Base-by-base conservation (phyloP, 2,329 filamentous ascomycete genomes). In the Penicillium sp. region DNA sequence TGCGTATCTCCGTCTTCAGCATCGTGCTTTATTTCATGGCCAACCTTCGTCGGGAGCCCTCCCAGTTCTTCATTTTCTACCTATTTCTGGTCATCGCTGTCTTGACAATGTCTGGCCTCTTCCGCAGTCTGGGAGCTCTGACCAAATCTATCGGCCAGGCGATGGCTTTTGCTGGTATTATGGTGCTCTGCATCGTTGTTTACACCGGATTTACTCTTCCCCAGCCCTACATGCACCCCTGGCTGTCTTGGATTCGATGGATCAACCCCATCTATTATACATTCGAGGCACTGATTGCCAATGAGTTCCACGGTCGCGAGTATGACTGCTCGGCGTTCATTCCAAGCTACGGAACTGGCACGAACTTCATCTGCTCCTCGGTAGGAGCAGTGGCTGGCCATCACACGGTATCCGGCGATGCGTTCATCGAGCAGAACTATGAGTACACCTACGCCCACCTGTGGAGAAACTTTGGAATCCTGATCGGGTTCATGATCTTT, bases 1-100 rank as follows among this genome's bases (percentile, higher is more conserved):
- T 68, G 18, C 89, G 88, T 57, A 71, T 80, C 1, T 77, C 91
- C 50, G 69, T 80, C 3, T 94, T 94, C 75, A 91, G 94, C 63
- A 46, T 89, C 22, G 77, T 81, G 3, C 68, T 95, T 2, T 95
- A 95, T 71, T 95, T 95, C 69, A 83, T 95, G 79, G 84, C 86
- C 0, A 86, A 89, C 49, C 74, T 96, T 22, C 79, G 85, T 41
- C 77, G 87, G 42, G 82, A 85, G 53, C 73, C 87, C 0, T 85
- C 83, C 0, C 71, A 82, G 1, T 95, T 93, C 75, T 95, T 95
- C 76, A 86, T 89, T 73, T 94, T 87, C 76, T 69, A 89, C 44
- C 74, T 63, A 7, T 56, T 58, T 16, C 40, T 62, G 11, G 51
- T 64, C 16, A 46, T 59, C 23, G 53, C 53, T n/a, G 49, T 61